Evolutionary conservation across 2,329 filamentous ascomycete genomes (phyloP), one percentile per base, ranked within the genome.

Genomic region (Microdochium trichocladiopsis): DNA sequence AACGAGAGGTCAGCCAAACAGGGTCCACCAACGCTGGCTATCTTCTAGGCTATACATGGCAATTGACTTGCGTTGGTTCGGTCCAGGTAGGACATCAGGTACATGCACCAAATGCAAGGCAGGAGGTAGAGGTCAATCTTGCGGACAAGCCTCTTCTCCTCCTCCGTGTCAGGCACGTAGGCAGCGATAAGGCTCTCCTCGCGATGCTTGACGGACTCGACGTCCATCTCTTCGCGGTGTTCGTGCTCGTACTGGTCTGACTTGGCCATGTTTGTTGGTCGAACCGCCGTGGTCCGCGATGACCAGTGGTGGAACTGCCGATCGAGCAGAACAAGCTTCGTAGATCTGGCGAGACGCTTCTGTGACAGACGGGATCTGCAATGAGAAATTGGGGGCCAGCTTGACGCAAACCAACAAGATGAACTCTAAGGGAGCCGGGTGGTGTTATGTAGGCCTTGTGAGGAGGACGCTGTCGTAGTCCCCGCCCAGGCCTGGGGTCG

Each of bases 41-140:
- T 45, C 8, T 25, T 1, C 11, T 31, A 9, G 16, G 24, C 14
- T 1, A 36, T 2, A 12, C 24, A 16, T 25, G 11, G 24, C 23
- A 37, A 18, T 8, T 16, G 11, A 50, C 57, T 53, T 51, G 62
- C 61, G 12, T 82, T 83, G 5, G 77, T 78, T 25, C 78, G 66
- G 63, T 84, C 81, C 50, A 84, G 72, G 59, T 82, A 84, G 57
- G 76, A 80, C 2, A 84, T 67, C 0, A 84, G 66, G 57, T 83
- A 84, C 48, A 84, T 75, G 61, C 73, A 21, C 68, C 84, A 72
- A 84, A 89, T 55, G 77, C 65, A 68, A 2, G 76, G 76, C 16
- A 70, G 52, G 16, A 70, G 51, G 36, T 57, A 65, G 25, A 77
- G 57, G 11, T 74, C 66, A 58, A 78, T 69, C 60, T 69, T 69